Conservation (phyloP, 1,284 basidiomycete genomes). For the Sanguinoderma infundibulare region DNA sequence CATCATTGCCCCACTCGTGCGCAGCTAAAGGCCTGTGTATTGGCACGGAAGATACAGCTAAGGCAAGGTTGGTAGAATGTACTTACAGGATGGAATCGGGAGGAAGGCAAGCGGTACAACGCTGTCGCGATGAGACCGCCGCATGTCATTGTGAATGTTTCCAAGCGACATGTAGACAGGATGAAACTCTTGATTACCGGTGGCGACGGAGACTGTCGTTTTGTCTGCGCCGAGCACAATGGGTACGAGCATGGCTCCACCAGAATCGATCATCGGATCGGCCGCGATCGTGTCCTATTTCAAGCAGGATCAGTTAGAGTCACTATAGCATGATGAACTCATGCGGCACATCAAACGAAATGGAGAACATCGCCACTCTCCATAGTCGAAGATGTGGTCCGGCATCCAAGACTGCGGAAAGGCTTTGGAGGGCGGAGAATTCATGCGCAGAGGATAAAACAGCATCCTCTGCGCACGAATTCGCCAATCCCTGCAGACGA, state of each 20-base stretch:
- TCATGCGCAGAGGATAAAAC: too few species aligned
- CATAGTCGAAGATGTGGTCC: too few species aligned
- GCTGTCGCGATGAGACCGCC: slow-evolving; percentile 25
- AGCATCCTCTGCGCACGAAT: too few species aligned
- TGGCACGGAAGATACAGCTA: too few species aligned
- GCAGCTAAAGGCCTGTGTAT: slow-evolving; percentile 19
- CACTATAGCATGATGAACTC: too few species aligned
- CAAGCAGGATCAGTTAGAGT: too few species aligned
- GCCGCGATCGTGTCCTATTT: slow-evolving; percentile 16
- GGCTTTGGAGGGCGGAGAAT: too few species aligned
- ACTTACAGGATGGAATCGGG: slow-evolving; percentile 24
- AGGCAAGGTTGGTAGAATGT: too few species aligned
- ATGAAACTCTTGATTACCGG: slow-evolving; percentile 29
- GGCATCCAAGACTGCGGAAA: too few species aligned
- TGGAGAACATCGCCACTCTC: too few species aligned
- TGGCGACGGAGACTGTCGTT: slow-evolving; percentile 30
- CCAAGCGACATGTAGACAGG: slow-evolving; percentile 28
- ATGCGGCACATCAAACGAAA: too few species aligned
- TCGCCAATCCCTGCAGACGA: too few species aligned
- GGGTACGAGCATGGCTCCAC: slow-evolving; percentile 21
- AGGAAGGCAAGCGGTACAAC: slow-evolving; percentile 23
- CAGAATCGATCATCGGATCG: slow-evolving; percentile 14
- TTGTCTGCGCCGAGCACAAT: slow-evolving; percentile 28
- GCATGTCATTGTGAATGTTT: slow-evolving; percentile 21
- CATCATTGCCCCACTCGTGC: not conserved